phyloP scores from a whole-genome alignment of 305 asterid genomes.

The Fraxinus ornus region DNA sequence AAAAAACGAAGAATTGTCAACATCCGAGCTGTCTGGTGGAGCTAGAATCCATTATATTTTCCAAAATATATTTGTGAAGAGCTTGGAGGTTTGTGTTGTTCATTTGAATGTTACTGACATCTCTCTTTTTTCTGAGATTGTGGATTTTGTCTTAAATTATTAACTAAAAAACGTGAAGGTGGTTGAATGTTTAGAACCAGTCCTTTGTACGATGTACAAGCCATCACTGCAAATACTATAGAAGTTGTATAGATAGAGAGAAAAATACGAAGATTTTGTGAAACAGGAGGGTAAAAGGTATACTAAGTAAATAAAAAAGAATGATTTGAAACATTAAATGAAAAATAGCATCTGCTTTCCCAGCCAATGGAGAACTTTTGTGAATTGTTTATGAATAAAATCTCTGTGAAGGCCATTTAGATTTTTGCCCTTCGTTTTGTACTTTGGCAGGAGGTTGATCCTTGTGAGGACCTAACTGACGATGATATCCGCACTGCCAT shows the following conservation, averaged over 20 bases:
- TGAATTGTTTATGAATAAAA: not conserved
- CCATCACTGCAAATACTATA: not conserved
- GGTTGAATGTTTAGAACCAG: not conserved
- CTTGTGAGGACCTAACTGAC: constrained; percentile 83
- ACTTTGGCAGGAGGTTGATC: constrained; percentile 75
- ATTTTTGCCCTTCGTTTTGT: constrained; percentile 16
- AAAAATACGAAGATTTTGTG: not conserved
- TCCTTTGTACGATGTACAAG: not conserved
- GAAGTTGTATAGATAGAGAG: not conserved
- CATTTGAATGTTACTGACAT: constrained; percentile 15
- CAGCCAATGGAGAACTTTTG: not conserved
- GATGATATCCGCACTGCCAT: constrained; percentile 85
- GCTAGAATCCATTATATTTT: constrained; percentile 92
- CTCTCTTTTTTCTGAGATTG: constrained; percentile 9
- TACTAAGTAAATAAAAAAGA: not conserved
- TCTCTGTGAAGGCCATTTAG: not conserved
- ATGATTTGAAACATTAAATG: not conserved
- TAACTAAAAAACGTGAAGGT: not conserved
- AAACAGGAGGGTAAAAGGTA: not conserved
- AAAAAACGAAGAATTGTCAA: constrained; percentile 82
- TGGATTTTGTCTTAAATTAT: not conserved
- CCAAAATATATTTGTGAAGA: constrained; percentile 77
- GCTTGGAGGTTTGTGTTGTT: constrained; percentile 70
- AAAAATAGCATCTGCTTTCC: not conserved
- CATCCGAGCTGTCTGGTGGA: constrained; percentile 88